Base-by-base conservation (phyloP, 805 yeast species). In the Yamadazyma paraphyllophila region DNA sequence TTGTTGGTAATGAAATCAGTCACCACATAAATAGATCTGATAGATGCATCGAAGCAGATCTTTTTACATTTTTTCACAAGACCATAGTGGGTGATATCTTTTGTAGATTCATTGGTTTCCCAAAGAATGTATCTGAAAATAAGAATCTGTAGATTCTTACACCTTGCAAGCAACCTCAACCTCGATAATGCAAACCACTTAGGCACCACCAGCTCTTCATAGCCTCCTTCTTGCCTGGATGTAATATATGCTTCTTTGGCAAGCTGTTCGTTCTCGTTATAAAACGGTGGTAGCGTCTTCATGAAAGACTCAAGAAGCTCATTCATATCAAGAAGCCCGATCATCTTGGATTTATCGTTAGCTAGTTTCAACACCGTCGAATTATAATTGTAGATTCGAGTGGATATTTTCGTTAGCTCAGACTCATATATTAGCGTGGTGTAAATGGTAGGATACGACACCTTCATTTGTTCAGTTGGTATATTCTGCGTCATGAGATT, bases 311-410 rank as follows among this genome's bases (percentile, higher is more conserved):
- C 52, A n/a, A 55, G 45, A 11, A 55, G 32, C 24, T 50, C 53
- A 39, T 53, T 54, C 56, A 55, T 55, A 44, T 55, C 59, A 9
- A 55, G 40, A 32, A 55, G 48, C 6, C 59, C 59, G 31, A 55
- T 50, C 59, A 55, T 55, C 33, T 54, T 55, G 7, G 57, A 52
- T 34, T 55, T 55, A 35, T 55, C 59, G 46, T 55, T 55, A n/a
- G 47, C 45, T 17, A 54, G 33, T 39, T 53, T 53, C 14, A 55
- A 37, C 2, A 55, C 57, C 12, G 53, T 48, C 12, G 52, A 53
- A 27, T 55, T 55, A 25, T 55, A 55, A 39, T 55, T 55, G 41
- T 55, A 55, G 36, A 55, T 47, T 43, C 59, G 45, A 2, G 59
- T 55, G 11, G 59, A 53, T 15, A 55, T 50, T 31, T 55, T 53